Evolutionary conservation across 768 basidiomycete genomes (phyloP), one percentile per base, ranked within the genome.

Genomic region (Lepiota brunneoincarnata): DNA sequence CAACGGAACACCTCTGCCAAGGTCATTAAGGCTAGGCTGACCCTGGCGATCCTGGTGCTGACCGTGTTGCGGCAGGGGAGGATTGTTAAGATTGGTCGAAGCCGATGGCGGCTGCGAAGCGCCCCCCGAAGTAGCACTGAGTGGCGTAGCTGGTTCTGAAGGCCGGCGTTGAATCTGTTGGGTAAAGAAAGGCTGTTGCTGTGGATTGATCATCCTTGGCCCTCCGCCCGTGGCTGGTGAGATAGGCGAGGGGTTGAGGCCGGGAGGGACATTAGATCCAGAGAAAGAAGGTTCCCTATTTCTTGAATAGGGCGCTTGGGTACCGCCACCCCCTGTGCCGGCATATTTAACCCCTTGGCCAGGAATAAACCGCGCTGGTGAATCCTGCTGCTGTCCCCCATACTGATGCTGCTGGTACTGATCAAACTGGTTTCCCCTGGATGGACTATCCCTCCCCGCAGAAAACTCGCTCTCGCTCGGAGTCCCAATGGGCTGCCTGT

Each of bases 1-100:
- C 15, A 98, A 78, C 0, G 94, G 93, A 0, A 98, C 82, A 34
- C 96, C 96, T 64, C 87, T 88, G 46, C 96, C 95, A 20, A 96
- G 84, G 10, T 93, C 77, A n/a, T 66, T 63, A 47, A 77, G 70
- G 31, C 63, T 59, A 26, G 57, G 62, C 36, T 63, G 57, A 15
- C 40, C 49, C 5, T 54, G 51, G 18, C 24, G 34, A 12, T 35
- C 35, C 24, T 21, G 23, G 23, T 37, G 41, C 18, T 52, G 52
- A 10, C 45, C 45, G 12, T 47, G 45, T 4, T 18, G 31, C 12
- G 51, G 51, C 21, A 54, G 21, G 17, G 52, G 37, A 54, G 52
- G 44, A 21, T 46, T 46, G 18, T 18, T 38, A 12, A 46, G 43
- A 14, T 46, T 54, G 3, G 44, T 54, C n/a, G 52, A 54, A 31